Conservation (phyloP, 257 asterid species). For the Solanum habrochaites region DNA sequence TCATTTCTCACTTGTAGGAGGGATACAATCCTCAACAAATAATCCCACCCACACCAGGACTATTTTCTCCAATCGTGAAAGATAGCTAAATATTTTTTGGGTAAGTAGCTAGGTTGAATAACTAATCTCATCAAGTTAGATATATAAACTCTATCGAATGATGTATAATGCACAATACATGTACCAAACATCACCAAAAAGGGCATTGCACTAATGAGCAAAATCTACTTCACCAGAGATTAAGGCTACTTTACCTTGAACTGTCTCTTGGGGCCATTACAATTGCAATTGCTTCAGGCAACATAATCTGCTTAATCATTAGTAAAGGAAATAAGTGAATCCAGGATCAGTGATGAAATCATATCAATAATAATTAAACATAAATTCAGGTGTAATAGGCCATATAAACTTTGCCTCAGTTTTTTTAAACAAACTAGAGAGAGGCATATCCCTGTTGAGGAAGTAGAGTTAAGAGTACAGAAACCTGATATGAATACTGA, state of each 20-base stretch:
- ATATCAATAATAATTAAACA: background rate
- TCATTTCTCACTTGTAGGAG: background rate
- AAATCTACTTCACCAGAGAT: background rate
- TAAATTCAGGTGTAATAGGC: background rate
- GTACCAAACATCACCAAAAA: background rate
- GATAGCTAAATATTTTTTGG: background rate
- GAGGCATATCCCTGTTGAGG: background rate
- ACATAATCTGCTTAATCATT: conserved; percentile 55
- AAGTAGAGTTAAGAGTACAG: background rate
- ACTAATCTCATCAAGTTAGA: background rate
- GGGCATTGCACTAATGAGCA: background rate
- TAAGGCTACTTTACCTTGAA: conserved; percentile 35
- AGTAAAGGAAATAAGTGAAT: conserved; percentile 1
- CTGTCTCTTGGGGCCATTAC: conserved; percentile 94
- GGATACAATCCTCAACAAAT: background rate
- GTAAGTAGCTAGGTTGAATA: background rate
- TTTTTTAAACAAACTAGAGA: background rate
- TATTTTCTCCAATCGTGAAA: background rate
- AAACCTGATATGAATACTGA: conserved; percentile 93
- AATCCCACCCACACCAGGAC: background rate
- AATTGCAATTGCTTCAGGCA: conserved; percentile 92
- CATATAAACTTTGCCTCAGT: background rate
- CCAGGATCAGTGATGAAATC: background rate
- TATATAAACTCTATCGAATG: background rate
- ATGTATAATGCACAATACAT: background rate